Evolutionary conservation across 2,329 filamentous ascomycete genomes (phyloP).

Genomic region (Cylindrodendrum hubeiense): DNA sequence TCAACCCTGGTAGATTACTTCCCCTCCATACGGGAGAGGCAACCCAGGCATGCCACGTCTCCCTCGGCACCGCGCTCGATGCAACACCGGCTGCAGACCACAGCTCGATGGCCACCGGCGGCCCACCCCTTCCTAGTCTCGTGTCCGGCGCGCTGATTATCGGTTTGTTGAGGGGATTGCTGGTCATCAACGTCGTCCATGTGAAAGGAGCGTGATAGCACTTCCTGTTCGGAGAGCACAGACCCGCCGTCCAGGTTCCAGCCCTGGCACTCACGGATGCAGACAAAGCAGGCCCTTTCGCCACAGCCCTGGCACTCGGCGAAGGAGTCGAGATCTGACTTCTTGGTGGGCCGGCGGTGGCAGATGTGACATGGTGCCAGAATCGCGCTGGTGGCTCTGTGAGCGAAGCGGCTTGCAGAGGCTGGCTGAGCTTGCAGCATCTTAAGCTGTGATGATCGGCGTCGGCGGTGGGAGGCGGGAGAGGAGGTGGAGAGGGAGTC

Average conservation of each 20-base stretch:
- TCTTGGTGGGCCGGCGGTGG: slow-evolving; percentile 73
- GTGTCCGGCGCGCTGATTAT: slow-evolving; percentile 25
- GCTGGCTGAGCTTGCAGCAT: slow-evolving; percentile 35
- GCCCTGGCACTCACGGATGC: slow-evolving; percentile 72
- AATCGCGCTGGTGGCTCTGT: slow-evolving; percentile 36
- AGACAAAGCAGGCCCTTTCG: slow-evolving; percentile 76
- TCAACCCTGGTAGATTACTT: slow-evolving; percentile 29
- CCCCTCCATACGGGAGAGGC: slow-evolving; percentile 61
- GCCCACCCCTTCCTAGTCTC: slow-evolving; percentile 51
- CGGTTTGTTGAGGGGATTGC: slow-evolving; percentile 28
- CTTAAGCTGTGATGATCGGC: slow-evolving; percentile 43
- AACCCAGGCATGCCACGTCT: slow-evolving; percentile 75
- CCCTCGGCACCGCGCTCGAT: slow-evolving; percentile 74
- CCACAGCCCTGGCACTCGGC: slow-evolving; percentile 73
- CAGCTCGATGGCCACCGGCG: slow-evolving; percentile 60
- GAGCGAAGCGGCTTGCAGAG: slow-evolving; percentile 18
- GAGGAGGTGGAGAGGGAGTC: slow-evolving; percentile 24
- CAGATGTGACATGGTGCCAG: slow-evolving; percentile 76
- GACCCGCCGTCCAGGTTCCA: slow-evolving; percentile 49
- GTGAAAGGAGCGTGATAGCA: slow-evolving; percentile 59
- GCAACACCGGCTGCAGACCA: slow-evolving; percentile 77
- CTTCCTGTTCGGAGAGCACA: slow-evolving; percentile 49
- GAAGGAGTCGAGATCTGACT: slow-evolving; percentile 74
- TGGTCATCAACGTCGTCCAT: slow-evolving; percentile 63
- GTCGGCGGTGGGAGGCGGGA: slow-evolving; percentile 38